Base-by-base conservation (phyloP, 768 basidiomycete species). In the Hortiboletus campestris region DNA sequence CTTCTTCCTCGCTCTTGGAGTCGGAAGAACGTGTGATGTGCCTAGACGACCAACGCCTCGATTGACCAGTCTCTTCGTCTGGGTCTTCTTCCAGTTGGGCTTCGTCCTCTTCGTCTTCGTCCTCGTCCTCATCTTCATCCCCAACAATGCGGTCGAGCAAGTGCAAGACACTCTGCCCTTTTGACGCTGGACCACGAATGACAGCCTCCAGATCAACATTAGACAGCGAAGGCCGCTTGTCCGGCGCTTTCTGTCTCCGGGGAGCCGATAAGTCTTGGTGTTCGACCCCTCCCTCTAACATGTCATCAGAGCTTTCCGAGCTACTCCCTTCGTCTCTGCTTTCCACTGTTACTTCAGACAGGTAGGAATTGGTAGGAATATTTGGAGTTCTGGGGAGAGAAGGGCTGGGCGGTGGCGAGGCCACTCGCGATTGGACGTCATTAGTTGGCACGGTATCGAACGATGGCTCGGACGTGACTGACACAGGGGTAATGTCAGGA, bases 31-130 rank as follows among this genome's bases (percentile, higher is more conserved):
- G 60, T 11, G 25, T 57, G 61, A 58, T 72, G 64, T 32, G 77
- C 67, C 58, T 77, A 22, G 67, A 65, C 32, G 66, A 40, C 19
- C 74, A 56, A 67, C 74, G 50, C 70, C 62, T 61, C 64, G 59
- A 49, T 67, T 71, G 61, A 31, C 75, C 67, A 7, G 47, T 28
- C 29, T 75, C 72, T 19, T 68, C 63, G 5, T 75, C 72, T 14
- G 71, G 56, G 20, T 78, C 76, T 28, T 78, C 79, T 20, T 77
- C 74, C 16, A 74, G 73, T 36, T 75, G 73, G 16, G 71, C 75
- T 45, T 77, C 75, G 16, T 73, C 75, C 38, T 77, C 78, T 52
- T 74, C 73, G 34, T 34, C 34, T 8, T 13, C 32, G 32, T 8
- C 32, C 20, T 78, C 69, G 40, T 79, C 70, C 12, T 71, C 68